These are phyloP conservation scores for Aspergillus sp. DNA, from an alignment of 2,329 filamentous ascomycete genomes.

Conservation along the genomic window DNA sequence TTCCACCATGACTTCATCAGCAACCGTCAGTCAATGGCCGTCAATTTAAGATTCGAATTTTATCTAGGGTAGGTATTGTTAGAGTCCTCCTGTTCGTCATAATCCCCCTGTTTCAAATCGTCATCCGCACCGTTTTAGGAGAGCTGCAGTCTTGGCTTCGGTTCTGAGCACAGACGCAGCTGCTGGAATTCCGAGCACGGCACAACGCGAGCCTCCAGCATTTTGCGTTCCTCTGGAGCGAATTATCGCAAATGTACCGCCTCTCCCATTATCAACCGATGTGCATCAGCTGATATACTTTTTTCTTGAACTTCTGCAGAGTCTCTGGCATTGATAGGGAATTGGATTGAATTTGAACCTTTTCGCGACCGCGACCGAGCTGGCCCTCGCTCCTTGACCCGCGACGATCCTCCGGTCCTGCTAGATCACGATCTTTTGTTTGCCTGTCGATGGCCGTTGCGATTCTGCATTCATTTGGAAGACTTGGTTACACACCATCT, in stretches of 20 bases:
- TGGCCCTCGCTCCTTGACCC: background rate
- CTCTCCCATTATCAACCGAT: background rate
- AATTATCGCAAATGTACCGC: background rate
- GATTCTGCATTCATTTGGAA: background rate
- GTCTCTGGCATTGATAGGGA: background rate
- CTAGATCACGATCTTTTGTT: background rate
- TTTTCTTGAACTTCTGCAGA: background rate
- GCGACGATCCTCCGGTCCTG: background rate
- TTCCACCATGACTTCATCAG: background rate
- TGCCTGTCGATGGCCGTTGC: background rate
- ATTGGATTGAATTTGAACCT: background rate
- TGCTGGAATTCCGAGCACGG: background rate
- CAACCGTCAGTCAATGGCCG: background rate
- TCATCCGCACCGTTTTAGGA: slow-evolving; percentile 12
- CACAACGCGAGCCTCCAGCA: background rate
- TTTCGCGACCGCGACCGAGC: background rate
- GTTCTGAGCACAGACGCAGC: background rate
- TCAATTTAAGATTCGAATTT: background rate
- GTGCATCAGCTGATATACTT: background rate
- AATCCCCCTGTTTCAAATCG: background rate
- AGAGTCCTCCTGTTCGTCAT: too few relatives aligned
- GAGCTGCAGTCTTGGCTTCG: slow-evolving; percentile 4
- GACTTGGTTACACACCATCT: background rate
- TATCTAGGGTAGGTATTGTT: background rate
- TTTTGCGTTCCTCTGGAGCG: background rate